A percentile compares a stretch with the other conserved stretches of the same genome.
These are phyloP conservation scores for Castanopsis chinensis DNA, from an alignment of 306 rosid species.

Conservation along the genomic window DNA sequence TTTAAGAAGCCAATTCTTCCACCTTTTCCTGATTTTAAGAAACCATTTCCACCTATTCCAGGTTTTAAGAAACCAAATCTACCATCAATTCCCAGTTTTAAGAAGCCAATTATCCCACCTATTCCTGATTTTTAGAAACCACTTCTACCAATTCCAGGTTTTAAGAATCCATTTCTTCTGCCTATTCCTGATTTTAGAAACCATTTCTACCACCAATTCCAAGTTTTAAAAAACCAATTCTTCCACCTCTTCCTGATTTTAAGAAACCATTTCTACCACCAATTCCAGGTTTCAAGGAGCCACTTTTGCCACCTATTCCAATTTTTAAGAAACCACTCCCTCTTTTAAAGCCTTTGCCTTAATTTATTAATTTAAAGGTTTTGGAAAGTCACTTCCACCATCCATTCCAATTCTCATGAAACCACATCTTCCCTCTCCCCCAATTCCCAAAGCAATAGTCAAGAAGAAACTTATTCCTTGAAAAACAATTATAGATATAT, in stretches of 20 bases:
- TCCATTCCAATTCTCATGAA: slow-evolving; percentile 6
- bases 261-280: background rate
- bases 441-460: background rate
- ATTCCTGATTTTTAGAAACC: no score
- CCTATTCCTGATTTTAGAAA: slow-evolving; percentile 7
- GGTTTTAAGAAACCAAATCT: no score
- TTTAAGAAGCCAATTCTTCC: no score
- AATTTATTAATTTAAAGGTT: background rate
- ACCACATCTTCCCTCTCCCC: no score
- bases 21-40: no score
- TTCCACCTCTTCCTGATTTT: background rate
- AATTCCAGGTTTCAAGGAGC: background rate
- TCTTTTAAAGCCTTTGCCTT: background rate
- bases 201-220: background rate
- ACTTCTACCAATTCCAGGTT: background rate
- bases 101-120: no score
- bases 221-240: background rate
- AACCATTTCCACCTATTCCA: no score
- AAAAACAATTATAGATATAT: background rate
- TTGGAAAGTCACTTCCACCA: background rate
- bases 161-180: background rate
- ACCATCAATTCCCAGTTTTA: no score
- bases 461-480: background rate
- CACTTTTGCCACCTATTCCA: slow-evolving; percentile 3
- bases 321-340: slow-evolving; percentile 10